phyloP scores from a whole-genome alignment of 2,329 filamentous ascomycete genomes.

The Neocatenulostroma microsporum region DNA sequence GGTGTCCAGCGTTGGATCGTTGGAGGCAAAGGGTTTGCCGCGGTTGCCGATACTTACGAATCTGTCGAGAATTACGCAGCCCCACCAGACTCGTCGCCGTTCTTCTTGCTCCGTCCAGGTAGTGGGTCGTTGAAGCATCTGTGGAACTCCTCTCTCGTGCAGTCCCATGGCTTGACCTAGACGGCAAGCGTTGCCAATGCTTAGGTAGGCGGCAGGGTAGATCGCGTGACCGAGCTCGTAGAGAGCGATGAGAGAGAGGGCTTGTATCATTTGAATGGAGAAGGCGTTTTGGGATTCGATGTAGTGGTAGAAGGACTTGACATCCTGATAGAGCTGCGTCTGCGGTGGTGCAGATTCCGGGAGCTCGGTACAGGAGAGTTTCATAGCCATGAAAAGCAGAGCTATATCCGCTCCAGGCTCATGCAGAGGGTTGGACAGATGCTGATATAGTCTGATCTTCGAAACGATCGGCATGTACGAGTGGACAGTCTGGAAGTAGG shows the following conservation, averaged over 20 bases:
- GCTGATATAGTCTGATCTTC: slow-evolving; percentile 38
- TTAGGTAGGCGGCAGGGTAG: slow-evolving; percentile 46
- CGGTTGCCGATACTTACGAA: slow-evolving; percentile 24
- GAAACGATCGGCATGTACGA: slow-evolving; percentile 44
- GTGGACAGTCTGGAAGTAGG: slow-evolving; percentile 42
- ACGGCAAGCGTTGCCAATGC: slow-evolving; percentile 38
- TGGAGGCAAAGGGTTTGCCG: slow-evolving; percentile 20
- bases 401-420: slow-evolving; percentile 42
- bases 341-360: slow-evolving; percentile 29
- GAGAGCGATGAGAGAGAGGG: slow-evolving; percentile 39
- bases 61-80: slow-evolving; percentile 41
- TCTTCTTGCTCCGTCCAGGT: slow-evolving; percentile 46
- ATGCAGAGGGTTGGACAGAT: slow-evolving; percentile 34
- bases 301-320: slow-evolving; percentile 37
- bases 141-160: slow-evolving; percentile 29
- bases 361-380: slow-evolving; percentile 33
- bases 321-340: slow-evolving; percentile 35
- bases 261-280: slow-evolving; percentile 40
- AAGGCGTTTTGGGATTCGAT: slow-evolving; percentile 38
- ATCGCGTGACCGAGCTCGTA: slow-evolving; percentile 46
- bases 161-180: slow-evolving; percentile 43
- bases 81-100: slow-evolving; percentile 43
- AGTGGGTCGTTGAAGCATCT: slow-evolving; percentile 31
- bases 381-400: slow-evolving; percentile 44
- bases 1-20: slow-evolving; percentile 18